Base-by-base conservation (phyloP, 768 basidiomycete genomes). In the Trametes villosa region DNA sequence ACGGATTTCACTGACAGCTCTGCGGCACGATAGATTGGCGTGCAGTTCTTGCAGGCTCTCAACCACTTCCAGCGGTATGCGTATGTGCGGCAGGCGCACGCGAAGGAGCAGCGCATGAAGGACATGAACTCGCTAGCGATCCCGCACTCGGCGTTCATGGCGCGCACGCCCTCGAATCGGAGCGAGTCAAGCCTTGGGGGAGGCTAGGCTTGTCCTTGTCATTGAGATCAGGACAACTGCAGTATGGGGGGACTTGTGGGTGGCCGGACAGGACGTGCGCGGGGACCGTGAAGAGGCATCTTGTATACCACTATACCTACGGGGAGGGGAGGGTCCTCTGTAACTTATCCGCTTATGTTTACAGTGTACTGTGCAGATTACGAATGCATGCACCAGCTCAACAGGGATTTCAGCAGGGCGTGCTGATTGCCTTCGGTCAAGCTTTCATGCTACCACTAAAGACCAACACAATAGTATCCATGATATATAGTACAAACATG, bases 31-130 rank as follows among this genome's bases (percentile, higher is more conserved):
- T 33, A 95, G 94, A 84, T 94, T 57, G 94, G 94, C 0, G 82
- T 87, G 20, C 78, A 89, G 53, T 92, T 88, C 70, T 74, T 96
- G 34, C 86, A 90, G 69, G 78, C 84, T 11, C 80, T 96, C 26
- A 96, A 95, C 70, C 89, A 92, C 67, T 96, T 96, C 72, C 92
- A 94, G 69, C 86, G 91, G 3, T 90, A 92, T 59, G 91, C 94
- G 0, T 96, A 93, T 68, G 86, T 92, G 26, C 84, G 94, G 44
- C 88, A 92, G 71, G 92, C 91, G 0, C 83, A 91, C 69, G 84
- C 84, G 15, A 80, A 82, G 34, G 88, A 92, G 30, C 72, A 74
- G n/a, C 42, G 63, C 0, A 27, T 54, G 13, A 71, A 70, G 54
- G 79, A 79, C n/a, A 59, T 71, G 11, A 72, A 75, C 46, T 71